phyloP scores from a whole-genome alignment of 352 stramenopile genomes.

The Pythium angustatum region DNA sequence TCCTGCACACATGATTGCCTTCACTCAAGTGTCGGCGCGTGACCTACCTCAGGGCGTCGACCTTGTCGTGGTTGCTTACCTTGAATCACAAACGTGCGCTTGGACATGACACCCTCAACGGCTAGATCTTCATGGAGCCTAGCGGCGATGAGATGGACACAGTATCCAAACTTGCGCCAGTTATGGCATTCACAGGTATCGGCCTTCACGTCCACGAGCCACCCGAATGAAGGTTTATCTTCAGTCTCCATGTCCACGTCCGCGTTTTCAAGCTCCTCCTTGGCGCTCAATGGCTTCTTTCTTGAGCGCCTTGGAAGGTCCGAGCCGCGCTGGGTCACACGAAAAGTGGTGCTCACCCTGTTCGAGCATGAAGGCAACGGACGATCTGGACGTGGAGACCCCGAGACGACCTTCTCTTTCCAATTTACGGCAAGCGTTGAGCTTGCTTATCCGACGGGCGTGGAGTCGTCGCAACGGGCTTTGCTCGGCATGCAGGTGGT shows the following conservation, averaged over 20 bases:
- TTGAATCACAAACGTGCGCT: conserved; percentile 13
- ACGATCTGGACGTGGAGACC: neutral
- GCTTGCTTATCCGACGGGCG: neutral
- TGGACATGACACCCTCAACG: conserved; percentile 5
- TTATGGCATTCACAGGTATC: conserved; percentile 8
- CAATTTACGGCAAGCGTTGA: neutral
- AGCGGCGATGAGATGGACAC: conserved; percentile 17
- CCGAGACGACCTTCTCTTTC: neutral
- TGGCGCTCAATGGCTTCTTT: neutral
- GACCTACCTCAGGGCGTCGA: neutral
- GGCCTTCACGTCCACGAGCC: conserved; percentile 8
- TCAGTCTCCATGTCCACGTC: neutral
- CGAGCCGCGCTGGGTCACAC: neutral
- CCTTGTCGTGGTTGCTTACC: neutral
- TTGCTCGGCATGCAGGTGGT: neutral
- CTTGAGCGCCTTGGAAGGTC: neutral
- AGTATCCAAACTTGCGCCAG: conserved; percentile 22
- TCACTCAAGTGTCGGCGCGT: conserved; percentile 1
- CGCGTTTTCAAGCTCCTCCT: neutral
- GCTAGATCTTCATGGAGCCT: neutral
- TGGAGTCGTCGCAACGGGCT: neutral
- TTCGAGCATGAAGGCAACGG: neutral
- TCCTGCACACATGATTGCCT: too few relatives aligned
- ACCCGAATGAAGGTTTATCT: neutral
- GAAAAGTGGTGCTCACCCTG: neutral